These are phyloP conservation scores for Hemileia vastatrix DNA, from an alignment of 1,284 basidiomycete genomes.

Conservation along the genomic window DNA sequence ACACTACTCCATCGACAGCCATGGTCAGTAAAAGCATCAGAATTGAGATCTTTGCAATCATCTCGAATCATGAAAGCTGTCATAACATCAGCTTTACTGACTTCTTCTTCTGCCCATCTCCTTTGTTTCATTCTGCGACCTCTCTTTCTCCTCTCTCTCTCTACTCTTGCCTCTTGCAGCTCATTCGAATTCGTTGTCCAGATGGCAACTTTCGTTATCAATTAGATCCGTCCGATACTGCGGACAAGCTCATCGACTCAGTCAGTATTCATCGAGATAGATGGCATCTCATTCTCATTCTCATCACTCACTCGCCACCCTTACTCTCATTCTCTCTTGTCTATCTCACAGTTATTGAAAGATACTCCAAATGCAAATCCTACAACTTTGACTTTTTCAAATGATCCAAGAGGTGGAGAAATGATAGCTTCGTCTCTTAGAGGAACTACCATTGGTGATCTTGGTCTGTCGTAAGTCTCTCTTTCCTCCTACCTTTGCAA, in stretches of 20 bases:
- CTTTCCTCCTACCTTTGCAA: not conserved
- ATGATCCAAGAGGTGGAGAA: slow-evolving; percentile 80
- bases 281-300: not conserved
- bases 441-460: slow-evolving; percentile 55
- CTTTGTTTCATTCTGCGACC: not conserved
- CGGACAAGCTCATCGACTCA: slow-evolving; percentile 31
- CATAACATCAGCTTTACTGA: too few species aligned
- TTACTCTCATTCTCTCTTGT: not conserved
- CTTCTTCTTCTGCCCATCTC: too few species aligned
- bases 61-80: too few species aligned
- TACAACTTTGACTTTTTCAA: slow-evolving; percentile 68
- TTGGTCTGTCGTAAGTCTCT: slow-evolving; percentile 69
- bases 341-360: not conserved
- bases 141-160: not conserved
- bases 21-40: too few species aligned
- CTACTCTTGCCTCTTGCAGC: slow-evolving; percentile 48
- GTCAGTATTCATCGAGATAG: slow-evolving; percentile 8
- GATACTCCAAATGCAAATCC: slow-evolving; percentile 58
- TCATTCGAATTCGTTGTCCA: slow-evolving; percentile 82
- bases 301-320: not conserved
- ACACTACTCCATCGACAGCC: too few species aligned
- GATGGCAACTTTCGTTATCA: slow-evolving; percentile 90
- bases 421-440: slow-evolving; percentile 58
- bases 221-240: slow-evolving; percentile 58
- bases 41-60: too few species aligned